These are phyloP conservation scores for Ophiostoma sp. DNA, from an alignment of 2,329 filamentous ascomycete species.

Conservation along the genomic window DNA sequence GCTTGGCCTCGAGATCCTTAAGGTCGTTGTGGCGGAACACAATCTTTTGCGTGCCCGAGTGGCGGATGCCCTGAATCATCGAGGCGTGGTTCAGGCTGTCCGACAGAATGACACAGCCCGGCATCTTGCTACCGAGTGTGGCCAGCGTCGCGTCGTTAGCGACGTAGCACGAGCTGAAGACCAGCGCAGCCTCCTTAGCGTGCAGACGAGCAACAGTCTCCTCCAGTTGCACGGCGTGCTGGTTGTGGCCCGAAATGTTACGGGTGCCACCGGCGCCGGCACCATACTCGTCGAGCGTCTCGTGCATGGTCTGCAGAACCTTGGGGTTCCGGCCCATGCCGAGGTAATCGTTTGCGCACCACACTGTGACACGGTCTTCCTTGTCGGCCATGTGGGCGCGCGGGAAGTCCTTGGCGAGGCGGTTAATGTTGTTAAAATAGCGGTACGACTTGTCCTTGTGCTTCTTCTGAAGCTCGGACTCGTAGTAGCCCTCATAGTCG, in stretches of 20 bases:
- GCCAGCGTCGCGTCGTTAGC: slow-evolving; percentile 96
- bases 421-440: slow-evolving; percentile 99
- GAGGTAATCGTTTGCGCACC: slow-evolving; percentile 98
- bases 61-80: slow-evolving; percentile 98
- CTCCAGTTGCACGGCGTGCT: slow-evolving; percentile 84
- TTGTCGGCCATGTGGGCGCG: slow-evolving; percentile 81
- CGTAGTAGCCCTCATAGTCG: slow-evolving; percentile 87
- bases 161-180: slow-evolving; percentile 97
- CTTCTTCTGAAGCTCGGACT: slow-evolving; percentile 89
- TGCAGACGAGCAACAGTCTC: slow-evolving; percentile 78
- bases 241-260: slow-evolving; percentile 97
- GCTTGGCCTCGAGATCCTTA: slow-evolving; percentile 84
- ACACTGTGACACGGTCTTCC: slow-evolving; percentile 87
- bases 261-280: slow-evolving; percentile 91
- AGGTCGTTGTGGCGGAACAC: slow-evolving; percentile 99
- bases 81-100: slow-evolving; percentile 97
- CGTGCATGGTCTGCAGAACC: slow-evolving; percentile 87
- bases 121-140: slow-evolving; percentile 92
- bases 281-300: slow-evolving; percentile 89
- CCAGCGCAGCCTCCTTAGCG: slow-evolving; percentile 83
- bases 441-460: slow-evolving; percentile 99
- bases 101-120: slow-evolving; percentile 94
- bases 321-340: slow-evolving; percentile 91
- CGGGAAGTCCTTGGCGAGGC: slow-evolving; percentile 91
- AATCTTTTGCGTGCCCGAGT: slow-evolving; percentile 93